Base-by-base conservation (phyloP, 2,329 filamentous ascomycete species). In the Lasiodiplodia hormozganensis region DNA sequence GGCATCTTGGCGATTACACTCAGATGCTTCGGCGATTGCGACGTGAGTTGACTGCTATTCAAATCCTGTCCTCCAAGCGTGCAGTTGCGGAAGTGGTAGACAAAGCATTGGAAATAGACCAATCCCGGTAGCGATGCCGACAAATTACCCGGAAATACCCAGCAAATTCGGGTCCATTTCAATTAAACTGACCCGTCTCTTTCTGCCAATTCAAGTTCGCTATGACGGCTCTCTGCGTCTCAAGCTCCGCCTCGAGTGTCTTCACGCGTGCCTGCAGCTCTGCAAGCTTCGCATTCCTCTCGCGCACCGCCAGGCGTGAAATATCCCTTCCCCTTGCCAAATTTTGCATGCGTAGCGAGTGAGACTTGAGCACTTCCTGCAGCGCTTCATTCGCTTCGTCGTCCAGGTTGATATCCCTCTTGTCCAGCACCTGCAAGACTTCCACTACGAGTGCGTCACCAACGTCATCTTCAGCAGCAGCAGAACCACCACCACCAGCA, bases 191-290 rank as follows among this genome's bases (percentile, higher is more conserved):
- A 14, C 56, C 65, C 18, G 66, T 64, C 25, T 73, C 70, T 51
- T 73, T 68, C 36, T 75, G 71, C 73, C 71, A 74, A 58, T 77
- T 80, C 73, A 82, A 71, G 67, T 78, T 77, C 68, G 75, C 74
- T 65, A 84, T 81, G 16, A 84, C 75, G 34, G 78, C 80, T 69
- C 81, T 83, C 74, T 86, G 84, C 68, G 86, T 82, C 74, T 88
- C 85, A 52, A 82, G 77, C 74, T 89, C 85, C 16, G 83, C 83
- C 74, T 89, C 85, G 43, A 91, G 76, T 14, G 79, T 80, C 5
- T 77, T 79, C 84, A 96, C 82, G 72, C 90, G 81, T 75, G 92
- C 82, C 82, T 89, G 85, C 80, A 97, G 80, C 78, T 92, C 83
- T 77, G 85, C 79, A 76, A 91, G 82, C 80, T 89, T 81, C 76